Conservation (phyloP, 768 basidiomycete genomes). For the Termitomyces sp. region DNA sequence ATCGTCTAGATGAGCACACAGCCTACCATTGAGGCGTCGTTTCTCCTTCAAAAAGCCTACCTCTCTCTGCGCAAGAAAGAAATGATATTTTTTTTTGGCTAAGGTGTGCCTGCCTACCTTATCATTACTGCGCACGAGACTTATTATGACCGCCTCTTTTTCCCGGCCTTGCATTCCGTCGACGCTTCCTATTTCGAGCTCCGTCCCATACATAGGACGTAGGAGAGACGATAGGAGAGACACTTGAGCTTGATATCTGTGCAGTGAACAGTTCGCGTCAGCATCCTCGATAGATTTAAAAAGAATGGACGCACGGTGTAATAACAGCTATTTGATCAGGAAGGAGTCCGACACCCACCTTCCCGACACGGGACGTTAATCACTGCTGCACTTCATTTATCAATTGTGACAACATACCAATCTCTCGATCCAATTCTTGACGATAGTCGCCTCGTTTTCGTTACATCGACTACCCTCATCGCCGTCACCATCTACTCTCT, state of each 20-base stretch:
- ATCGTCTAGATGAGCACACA: not conserved
- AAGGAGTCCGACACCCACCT: slow-evolving; percentile 58
- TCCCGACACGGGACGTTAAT: not conserved
- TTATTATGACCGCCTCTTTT: slow-evolving; percentile 90
- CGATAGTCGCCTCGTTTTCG: slow-evolving; percentile 90
- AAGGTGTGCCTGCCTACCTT: slow-evolving; percentile 34
- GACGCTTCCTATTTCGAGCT: slow-evolving; percentile 88
- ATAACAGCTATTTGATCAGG: slow-evolving; percentile 81
- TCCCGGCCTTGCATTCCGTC: slow-evolving; percentile 98
- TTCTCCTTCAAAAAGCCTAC: slow-evolving; percentile 95
- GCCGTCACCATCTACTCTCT: slow-evolving; percentile 68
- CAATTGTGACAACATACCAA: slow-evolving; percentile 40
- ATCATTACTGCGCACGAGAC: slow-evolving; percentile 88
- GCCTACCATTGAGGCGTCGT: slow-evolving; percentile 78
- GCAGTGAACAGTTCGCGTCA: not conserved
- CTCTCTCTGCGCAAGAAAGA: slow-evolving; percentile 49
- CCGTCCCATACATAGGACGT: slow-evolving; percentile 57
- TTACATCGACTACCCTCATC: slow-evolving; percentile 91
- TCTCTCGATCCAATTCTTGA: slow-evolving; percentile 75
- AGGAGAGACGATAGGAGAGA: slow-evolving; percentile 74
- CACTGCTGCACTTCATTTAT: not conserved
- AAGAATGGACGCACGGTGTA: slow-evolving; percentile 56
- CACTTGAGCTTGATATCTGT: slow-evolving; percentile 92
- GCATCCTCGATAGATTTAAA: not conserved
- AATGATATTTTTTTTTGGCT: not conserved